Percentiles rank a stretch among this genome's conserved stretches.
phyloP scores from a whole-genome alignment of 2,329 filamentous ascomycete species.

The Scedosporium aurantiacum region DNA sequence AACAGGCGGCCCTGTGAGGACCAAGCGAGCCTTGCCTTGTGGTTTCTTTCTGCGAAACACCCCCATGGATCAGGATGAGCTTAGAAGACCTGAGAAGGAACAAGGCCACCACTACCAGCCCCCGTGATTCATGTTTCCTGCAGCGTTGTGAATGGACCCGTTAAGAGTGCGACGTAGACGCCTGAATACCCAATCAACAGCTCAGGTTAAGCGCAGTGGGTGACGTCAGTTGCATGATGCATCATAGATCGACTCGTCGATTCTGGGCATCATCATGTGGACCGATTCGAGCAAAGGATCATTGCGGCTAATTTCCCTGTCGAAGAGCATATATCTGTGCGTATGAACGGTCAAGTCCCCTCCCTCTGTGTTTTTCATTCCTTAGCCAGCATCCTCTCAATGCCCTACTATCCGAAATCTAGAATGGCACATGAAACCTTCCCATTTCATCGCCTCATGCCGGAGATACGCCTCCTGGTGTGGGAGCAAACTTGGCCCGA shows the following conservation, averaged over 20 bases:
- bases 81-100: too few relatives aligned
- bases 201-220: background rate
- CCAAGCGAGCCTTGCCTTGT: too few relatives aligned
- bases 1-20: too few relatives aligned
- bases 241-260: too few relatives aligned
- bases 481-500: slow-evolving; percentile 1
- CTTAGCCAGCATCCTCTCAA: background rate
- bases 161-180: too few relatives aligned
- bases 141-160: background rate
- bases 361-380: background rate
- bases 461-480: background rate
- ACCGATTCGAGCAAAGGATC: background rate
- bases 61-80: too few relatives aligned
- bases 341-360: background rate
- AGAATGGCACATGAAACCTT: background rate
- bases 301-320: background rate
- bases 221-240: background rate
- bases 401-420: background rate
- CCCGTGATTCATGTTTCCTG: too few relatives aligned
- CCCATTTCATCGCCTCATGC: background rate
- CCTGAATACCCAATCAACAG: background rate
- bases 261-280: too few relatives aligned
- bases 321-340: background rate
- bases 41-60: too few relatives aligned
- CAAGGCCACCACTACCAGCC: too few relatives aligned